A percentile compares a stretch with the other conserved stretches of the same genome.
Evolutionary conservation across 139 green algal species (phyloP).

Genomic region (Closterium sp.): DNA sequence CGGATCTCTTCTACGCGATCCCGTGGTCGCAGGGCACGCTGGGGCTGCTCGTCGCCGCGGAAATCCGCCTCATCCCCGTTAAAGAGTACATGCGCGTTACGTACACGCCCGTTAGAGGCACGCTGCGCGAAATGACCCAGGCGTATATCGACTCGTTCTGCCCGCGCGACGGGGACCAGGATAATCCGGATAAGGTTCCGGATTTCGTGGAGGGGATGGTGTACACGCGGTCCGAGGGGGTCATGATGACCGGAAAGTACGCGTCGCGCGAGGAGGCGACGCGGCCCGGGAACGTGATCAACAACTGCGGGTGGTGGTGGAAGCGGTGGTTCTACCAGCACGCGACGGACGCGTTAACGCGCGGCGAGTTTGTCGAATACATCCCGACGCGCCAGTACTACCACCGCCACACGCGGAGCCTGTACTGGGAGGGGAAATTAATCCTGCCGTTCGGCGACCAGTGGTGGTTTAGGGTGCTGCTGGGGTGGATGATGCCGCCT

Average conservation of each 20-base stretch:
- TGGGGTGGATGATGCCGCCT: slow-evolving; percentile 45
- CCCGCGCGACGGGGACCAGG: slow-evolving; percentile 23
- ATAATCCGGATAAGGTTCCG: slow-evolving; percentile 25
- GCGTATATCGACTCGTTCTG: slow-evolving; percentile 23
- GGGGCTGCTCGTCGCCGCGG: slow-evolving; percentile 17
- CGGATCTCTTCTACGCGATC: slow-evolving; percentile 40
- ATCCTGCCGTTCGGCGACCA: slow-evolving; percentile 33
- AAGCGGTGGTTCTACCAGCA: slow-evolving; percentile 50
- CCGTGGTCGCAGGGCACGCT: slow-evolving; percentile 45
- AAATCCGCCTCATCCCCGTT: slow-evolving; percentile 29
- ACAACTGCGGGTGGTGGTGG: slow-evolving; percentile 35
- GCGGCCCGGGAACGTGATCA: background rate
- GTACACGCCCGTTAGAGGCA: slow-evolving; percentile 14
- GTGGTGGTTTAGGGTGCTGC: slow-evolving; percentile 19
- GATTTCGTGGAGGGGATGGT: slow-evolving; percentile 47
- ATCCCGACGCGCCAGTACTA: slow-evolving; percentile 45
- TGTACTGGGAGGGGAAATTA: slow-evolving; percentile 42
- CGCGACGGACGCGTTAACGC: slow-evolving; percentile 17
- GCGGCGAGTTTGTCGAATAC: slow-evolving; percentile 28
- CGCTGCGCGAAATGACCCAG: slow-evolving; percentile 10
- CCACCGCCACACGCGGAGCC: slow-evolving; percentile 35
- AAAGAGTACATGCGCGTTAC: slow-evolving; percentile 25
- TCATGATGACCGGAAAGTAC: slow-evolving; percentile 36
- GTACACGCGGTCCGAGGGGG: slow-evolving; percentile 21
- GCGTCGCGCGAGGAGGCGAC: slow-evolving; percentile 9